Evolutionary conservation across 306 rosid species (phyloP).

Genomic region (Acacia confusa): DNA sequence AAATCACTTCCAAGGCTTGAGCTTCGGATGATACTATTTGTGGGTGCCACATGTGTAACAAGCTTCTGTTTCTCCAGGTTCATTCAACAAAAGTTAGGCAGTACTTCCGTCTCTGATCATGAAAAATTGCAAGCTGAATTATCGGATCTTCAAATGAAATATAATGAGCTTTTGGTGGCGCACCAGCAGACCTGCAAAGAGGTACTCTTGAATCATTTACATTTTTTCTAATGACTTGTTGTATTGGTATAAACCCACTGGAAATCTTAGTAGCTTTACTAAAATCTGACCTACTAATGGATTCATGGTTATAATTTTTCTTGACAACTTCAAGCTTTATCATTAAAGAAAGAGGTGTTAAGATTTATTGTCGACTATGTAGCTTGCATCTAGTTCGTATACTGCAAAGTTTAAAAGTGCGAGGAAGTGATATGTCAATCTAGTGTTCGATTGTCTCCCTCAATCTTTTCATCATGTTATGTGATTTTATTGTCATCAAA

Average conservation of each 20-base stretch:
- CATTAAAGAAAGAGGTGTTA: not conserved
- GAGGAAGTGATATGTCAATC: not conserved
- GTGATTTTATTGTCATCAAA: not conserved
- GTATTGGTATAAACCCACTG: not conserved
- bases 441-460: not conserved
- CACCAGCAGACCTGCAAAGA: slow-evolving; percentile 77
- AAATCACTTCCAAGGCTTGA: not conserved
- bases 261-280: not conserved
- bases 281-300: not conserved
- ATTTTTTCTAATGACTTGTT: not conserved
- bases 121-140: slow-evolving; percentile 78
- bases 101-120: slow-evolving; percentile 68
- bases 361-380: not conserved
- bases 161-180: slow-evolving; percentile 53
- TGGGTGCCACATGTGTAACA: not conserved
- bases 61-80: slow-evolving; percentile 52
- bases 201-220: slow-evolving; percentile 41
- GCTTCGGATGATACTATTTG: slow-evolving; percentile 2
- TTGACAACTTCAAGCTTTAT: slow-evolving; percentile 6
- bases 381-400: not conserved
- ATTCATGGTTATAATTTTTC: not conserved
- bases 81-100: slow-evolving; percentile 81
- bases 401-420: not conserved
- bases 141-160: slow-evolving; percentile 71
- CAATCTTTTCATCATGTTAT: slow-evolving; percentile 11